These are phyloP conservation scores for Fusarium avenaceum DNA, from an alignment of 2,329 filamentous ascomycete genomes.

Conservation along the genomic window DNA sequence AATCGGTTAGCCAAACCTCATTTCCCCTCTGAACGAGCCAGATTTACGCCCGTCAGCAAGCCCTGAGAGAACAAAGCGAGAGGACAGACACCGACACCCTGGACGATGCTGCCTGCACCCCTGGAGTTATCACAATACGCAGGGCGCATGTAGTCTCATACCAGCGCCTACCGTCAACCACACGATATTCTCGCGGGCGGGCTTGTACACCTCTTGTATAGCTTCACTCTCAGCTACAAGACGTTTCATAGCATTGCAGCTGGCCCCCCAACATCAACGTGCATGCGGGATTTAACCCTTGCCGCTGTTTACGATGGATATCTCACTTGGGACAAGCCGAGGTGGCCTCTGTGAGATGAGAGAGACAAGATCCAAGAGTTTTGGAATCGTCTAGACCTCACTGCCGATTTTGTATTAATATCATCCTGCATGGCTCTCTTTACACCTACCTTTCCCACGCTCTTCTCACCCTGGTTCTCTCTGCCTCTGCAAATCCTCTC, in stretches of 20 bases:
- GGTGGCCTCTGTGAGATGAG: constrained; percentile 29
- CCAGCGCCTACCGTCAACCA: constrained; percentile 31
- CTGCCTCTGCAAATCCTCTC: constrained; percentile 1
- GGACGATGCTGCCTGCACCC: not conserved
- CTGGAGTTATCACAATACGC: constrained; percentile 4
- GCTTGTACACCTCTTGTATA: constrained; percentile 40
- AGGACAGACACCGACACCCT: not conserved
- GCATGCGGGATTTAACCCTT: constrained; percentile 37
- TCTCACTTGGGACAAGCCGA: constrained; percentile 13
- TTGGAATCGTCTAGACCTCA: constrained; percentile 31
- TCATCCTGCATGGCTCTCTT: not conserved
- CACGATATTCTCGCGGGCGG: constrained; percentile 34
- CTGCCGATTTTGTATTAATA: constrained; percentile 23
- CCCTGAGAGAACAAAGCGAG: not conserved
- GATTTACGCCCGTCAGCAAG: constrained; percentile 25
- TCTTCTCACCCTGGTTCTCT: constrained; percentile 4
- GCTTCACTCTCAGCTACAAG: constrained; percentile 35
- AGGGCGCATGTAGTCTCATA: constrained; percentile 35
- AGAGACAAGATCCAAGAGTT: constrained; percentile 1
- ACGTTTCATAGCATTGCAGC: constrained; percentile 14
- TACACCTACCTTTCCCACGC: not conserved
- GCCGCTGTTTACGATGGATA: constrained; percentile 9
- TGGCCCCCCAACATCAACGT: not conserved
- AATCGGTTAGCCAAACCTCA: constrained; percentile 29
- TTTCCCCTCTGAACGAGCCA: constrained; percentile 18